Evolutionary conservation across 805 yeast species (phyloP).

Genomic region (Cyberlindnera suaveolens): DNA sequence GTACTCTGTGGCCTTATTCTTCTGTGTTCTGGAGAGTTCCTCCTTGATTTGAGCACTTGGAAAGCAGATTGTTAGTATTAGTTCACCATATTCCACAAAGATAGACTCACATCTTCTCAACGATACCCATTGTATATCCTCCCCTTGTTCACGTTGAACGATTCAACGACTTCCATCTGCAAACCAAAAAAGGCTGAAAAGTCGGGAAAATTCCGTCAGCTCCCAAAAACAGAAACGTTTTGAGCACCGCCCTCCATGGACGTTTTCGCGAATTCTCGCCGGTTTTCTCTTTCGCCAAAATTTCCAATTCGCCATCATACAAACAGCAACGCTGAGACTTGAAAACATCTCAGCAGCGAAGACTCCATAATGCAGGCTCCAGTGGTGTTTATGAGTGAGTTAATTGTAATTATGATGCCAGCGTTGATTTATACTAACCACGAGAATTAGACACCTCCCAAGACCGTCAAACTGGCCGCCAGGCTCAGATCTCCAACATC

Average conservation of each 20-base stretch:
- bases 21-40: constrained; percentile 92
- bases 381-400: constrained; percentile 63
- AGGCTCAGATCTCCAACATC: constrained; percentile 94
- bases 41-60: constrained; percentile 22
- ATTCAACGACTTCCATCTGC: too few species aligned
- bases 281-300: too few species aligned
- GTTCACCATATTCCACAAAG: neutral
- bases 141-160: too few species aligned
- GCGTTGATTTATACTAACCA: constrained; percentile 1
- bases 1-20: constrained; percentile 96
- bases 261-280: too few species aligned
- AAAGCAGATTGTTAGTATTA: constrained; percentile 22
- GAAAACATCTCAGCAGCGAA: neutral
- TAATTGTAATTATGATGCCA: too few species aligned
- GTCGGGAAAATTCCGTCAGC: too few species aligned
- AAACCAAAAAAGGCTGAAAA: too few species aligned
- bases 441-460: constrained; percentile 55
- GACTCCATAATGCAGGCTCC: constrained; percentile 64
- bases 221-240: too few species aligned
- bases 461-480: constrained; percentile 93
- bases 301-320: too few species aligned
- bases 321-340: neutral
- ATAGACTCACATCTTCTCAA: constrained; percentile 10
- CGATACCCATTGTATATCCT: constrained; percentile 10
- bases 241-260: too few species aligned